phyloP scores from a whole-genome alignment of 768 basidiomycete genomes.

The Filobasidium floriforme region DNA sequence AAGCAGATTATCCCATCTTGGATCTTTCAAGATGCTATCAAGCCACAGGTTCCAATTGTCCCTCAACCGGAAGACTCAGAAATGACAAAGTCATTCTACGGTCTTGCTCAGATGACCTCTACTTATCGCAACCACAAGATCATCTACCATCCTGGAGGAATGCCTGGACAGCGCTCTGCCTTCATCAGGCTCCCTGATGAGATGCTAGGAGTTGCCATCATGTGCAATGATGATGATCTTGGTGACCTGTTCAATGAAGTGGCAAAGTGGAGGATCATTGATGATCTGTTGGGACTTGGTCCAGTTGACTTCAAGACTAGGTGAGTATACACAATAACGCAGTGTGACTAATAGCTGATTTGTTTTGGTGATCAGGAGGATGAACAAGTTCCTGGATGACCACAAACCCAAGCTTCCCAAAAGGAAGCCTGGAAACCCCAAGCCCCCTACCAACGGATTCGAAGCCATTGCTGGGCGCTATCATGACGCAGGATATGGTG shows the following conservation, averaged over 20 bases:
- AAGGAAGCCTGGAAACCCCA: not conserved
- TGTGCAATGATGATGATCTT: constrained; percentile 29
- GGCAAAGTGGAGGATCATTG: constrained; percentile 18
- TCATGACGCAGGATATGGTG: constrained; percentile 16
- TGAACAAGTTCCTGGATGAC: not conserved
- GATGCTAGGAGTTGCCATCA: constrained; percentile 31
- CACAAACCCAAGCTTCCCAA: not conserved
- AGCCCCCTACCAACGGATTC: not conserved
- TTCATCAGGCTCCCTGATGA: constrained; percentile 25
- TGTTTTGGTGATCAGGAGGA: not conserved
- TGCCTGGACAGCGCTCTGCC: constrained; percentile 32
- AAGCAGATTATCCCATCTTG: constrained; percentile 26
- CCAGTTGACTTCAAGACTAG: constrained; percentile 20
- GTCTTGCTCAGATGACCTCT: constrained; percentile 27
- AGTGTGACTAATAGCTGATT: too few species aligned
- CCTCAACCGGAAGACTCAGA: not conserved
- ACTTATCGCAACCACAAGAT: constrained; percentile 31
- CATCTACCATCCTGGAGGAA: constrained; percentile 29
- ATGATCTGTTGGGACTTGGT: constrained; percentile 13
- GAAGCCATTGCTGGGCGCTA: constrained; percentile 14
- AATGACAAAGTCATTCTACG: constrained; percentile 27
- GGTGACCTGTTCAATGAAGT: constrained; percentile 5
- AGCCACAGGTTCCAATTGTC: not conserved
- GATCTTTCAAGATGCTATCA: constrained; percentile 19
- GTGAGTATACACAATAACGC: too few species aligned